Evolutionary conservation across 2,329 filamentous ascomycete genomes (phyloP), one percentile per base, ranked within the genome.

Genomic region (Penicillium sp.): DNA sequence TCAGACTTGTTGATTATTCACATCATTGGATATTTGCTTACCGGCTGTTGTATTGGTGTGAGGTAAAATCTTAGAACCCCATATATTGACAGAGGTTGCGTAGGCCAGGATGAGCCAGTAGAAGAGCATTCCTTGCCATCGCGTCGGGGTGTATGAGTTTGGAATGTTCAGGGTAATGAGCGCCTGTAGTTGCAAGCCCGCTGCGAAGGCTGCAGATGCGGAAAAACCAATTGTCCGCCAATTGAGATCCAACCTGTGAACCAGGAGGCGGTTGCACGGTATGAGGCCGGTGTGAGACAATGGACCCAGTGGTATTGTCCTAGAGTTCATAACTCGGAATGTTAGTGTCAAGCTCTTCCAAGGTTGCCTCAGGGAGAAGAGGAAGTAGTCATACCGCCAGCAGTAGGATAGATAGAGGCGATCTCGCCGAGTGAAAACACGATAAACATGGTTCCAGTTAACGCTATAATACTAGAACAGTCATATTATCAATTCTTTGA

Each of bases 231-330:
- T 42, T 79, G 76, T 0, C 78, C 78, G 13, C 77, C 77, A 23
- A 79, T 70, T 1, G 73, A 77, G 32, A 79, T 76, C 75, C 76
- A 79, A 58, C 74, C 74, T 1, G 72, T 76, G 44, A 74, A 70
- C 72, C 74, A 78, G 1, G 74, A 71, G 2, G 74, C 70, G 3
- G 70, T 61, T 4, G 70, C 66, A 49, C 67, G 69, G 11, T 70
- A 69, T 0, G 66, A 68, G 3, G 56, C 44, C 7, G 74, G 70
- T 7, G 69, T 64, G 27, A 79, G 66, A 4, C 70, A 72, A 0
- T 76, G 70, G 6, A 78, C 74, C 76, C 76, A 79, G 61, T 78
- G 74, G 40, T 79, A 78, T 63, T 78, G 76, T 8, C 76, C 75
- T 74, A 40, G 40, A 16, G 16, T 48, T 27, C 7, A 4, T 53